Percentiles rank a stretch among this genome's conserved stretches.
phyloP scores from a whole-genome alignment of 176 grass and related monocot species.

The Lolium multiflorum region DNA sequence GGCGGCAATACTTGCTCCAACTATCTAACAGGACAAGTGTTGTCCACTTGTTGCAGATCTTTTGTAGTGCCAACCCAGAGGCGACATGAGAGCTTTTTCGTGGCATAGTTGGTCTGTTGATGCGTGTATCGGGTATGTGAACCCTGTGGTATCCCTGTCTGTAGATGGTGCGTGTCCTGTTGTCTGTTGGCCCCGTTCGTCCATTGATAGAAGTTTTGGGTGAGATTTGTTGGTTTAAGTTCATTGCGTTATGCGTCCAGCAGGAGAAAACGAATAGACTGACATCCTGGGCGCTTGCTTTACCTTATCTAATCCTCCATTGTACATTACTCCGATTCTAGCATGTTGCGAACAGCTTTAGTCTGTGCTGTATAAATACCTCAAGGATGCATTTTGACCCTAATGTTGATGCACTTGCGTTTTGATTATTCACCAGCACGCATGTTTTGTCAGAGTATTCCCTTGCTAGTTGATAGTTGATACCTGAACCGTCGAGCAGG shows the following conservation, averaged over 20 bases:
- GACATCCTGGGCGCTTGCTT: background rate
- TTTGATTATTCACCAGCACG: too few species aligned
- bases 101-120: conserved; percentile 9
- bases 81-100: conserved; percentile 25
- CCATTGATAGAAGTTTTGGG: conserved; percentile 49
- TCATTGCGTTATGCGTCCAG: background rate
- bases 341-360: conserved; percentile 14
- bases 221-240: conserved; percentile 19
- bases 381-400: conserved; percentile 17
- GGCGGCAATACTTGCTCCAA: background rate
- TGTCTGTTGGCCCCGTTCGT: conserved; percentile 8
- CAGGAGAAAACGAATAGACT: background rate
- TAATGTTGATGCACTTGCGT: background rate
- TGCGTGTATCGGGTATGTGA: conserved; percentile 48
- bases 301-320: background rate
- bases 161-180: conserved; percentile 44
- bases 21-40: too few species aligned
- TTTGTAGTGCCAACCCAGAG: conserved; percentile 20
- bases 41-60: conserved; percentile 34
- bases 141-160: conserved; percentile 34
- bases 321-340: background rate
- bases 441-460: too few species aligned
- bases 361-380: background rate
- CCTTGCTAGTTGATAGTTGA: too few species aligned
- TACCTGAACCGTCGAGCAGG: too few species aligned